Evolutionary conservation across 164 flowering plant genomes (phyloP).

Genomic region (Dillenia suffruticosa): DNA sequence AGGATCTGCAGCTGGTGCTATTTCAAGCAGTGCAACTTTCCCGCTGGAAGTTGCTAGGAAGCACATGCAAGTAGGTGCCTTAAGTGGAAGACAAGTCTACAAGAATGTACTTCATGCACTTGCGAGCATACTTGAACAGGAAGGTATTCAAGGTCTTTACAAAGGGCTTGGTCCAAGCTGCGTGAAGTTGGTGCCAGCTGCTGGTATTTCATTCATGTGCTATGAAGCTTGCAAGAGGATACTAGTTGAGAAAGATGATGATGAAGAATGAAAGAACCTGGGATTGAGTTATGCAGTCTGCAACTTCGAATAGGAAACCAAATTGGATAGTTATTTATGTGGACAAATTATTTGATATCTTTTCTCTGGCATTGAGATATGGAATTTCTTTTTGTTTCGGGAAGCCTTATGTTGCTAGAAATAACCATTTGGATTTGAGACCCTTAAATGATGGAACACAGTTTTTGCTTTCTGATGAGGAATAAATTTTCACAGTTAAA

Average conservation of each 20-base stretch:
- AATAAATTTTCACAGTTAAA: too few species aligned
- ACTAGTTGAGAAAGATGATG: conserved; percentile 42
- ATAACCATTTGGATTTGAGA: too few species aligned
- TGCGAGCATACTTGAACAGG: conserved; percentile 40
- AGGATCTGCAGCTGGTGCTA: conserved; percentile 49
- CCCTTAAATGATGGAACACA: too few species aligned
- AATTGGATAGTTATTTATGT: neutral
- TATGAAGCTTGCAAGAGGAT: conserved; percentile 52
- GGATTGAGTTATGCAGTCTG: neutral
- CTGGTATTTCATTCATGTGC: conserved; percentile 56
- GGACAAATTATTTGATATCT: too few species aligned
- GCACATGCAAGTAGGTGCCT: conserved; percentile 54
- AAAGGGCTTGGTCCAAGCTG: conserved; percentile 55
- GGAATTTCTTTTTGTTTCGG: too few species aligned
- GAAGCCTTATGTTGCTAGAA: too few species aligned
- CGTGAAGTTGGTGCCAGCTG: conserved; percentile 57
- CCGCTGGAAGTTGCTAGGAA: conserved; percentile 57
- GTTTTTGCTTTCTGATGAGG: too few species aligned
- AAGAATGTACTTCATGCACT: conserved; percentile 43
- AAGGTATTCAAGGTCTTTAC: conserved; percentile 41
- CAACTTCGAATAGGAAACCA: neutral
- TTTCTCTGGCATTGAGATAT: too few species aligned
- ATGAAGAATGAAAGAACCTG: conserved; percentile 15
- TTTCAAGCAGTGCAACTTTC: conserved; percentile 47
- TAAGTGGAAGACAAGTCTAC: conserved; percentile 38